Evolutionary conservation across 192 early-diverging fungal species (phyloP), one percentile per base, ranked within the genome.

Genomic region (Paraglomus occultum): DNA sequence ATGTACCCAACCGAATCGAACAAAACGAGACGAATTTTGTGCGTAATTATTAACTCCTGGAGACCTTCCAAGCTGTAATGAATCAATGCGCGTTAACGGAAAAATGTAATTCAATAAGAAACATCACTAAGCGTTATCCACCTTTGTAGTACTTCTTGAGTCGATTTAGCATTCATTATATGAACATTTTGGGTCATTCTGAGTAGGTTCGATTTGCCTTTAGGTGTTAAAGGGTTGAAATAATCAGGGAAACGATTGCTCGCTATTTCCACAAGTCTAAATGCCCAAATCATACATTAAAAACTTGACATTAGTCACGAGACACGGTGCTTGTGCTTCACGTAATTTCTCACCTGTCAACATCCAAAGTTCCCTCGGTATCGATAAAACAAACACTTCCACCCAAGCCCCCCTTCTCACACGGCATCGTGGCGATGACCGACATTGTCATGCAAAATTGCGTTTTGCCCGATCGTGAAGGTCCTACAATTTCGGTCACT

Each of bases 31-130:
- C 52, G 22, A 22, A 68, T 47, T 38, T 68, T 44, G 10, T 68
- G 52, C 43, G 42, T 48, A 20, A 68, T 68, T 44, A 68, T 68
- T 20, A 68, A 68, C 48, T 68, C 66, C 46, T 68, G 66, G 55
- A 68, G 52, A 10, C 55, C 44, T 43, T 68, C 49, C 42, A 68
- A 55, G 22, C 66, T 68, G 42, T 22, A 48, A 38, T 48, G 51
- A n/a, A 51, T 51, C 12, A n/a, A 51, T n/a, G 12, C 18, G 38
- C 17, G 9, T 11, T 45, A 5, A 20, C 20, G 38, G 20, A 5
- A 7, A 45, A 48, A 8, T 45, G 15, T n/a, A 63, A 4, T 3
- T 38, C 5, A 45, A 45, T 44, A 43, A 8, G 18, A 61, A 44
- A 61, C 9, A 17, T 53, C 23, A 22, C 2, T 22, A 0, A 22